A percentile compares a stretch with the other conserved stretches of the same genome.
phyloP scores from a whole-genome alignment of 1,284 basidiomycete genomes.

The Heterobasidion irregulare region DNA sequence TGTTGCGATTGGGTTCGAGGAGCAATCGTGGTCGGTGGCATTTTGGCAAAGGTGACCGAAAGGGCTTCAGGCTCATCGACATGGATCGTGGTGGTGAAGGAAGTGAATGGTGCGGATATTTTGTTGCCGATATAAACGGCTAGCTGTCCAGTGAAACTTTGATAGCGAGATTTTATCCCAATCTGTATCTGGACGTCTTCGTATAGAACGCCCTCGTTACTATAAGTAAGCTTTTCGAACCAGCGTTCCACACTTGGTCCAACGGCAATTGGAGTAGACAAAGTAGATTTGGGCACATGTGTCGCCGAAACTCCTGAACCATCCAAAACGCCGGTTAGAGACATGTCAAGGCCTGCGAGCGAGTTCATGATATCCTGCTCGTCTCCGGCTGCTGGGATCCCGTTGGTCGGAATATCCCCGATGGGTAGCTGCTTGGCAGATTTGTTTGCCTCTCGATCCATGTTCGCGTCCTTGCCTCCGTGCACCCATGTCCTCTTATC shows the following conservation, averaged over 20 bases:
- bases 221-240: conserved; percentile 82
- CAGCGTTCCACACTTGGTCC: conserved; percentile 78
- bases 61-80: conserved; percentile 69
- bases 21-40: conserved; percentile 73
- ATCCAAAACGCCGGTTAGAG: conserved; percentile 21
- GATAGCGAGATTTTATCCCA: conserved; percentile 94
- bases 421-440: conserved; percentile 34
- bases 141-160: conserved; percentile 85
- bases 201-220: conserved; percentile 85
- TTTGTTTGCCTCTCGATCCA: conserved; percentile 59
- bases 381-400: conserved; percentile 14
- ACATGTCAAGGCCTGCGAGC: conserved; percentile 77
- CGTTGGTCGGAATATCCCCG: conserved; percentile 21
- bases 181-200: conserved; percentile 95
- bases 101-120: conserved; percentile 76
- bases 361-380: conserved; percentile 62
- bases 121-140: conserved; percentile 98
- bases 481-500: conserved; percentile 96
- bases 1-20: conserved; percentile 89
- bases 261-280: conserved; percentile 43
- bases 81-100: conserved; percentile 82
- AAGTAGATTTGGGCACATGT: conserved; percentile 20
- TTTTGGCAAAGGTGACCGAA: conserved; percentile 80
- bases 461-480: conserved; percentile 87
- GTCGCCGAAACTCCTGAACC: not conserved